Evolutionary conservation across 1,139 yeast genomes (phyloP), one percentile per base, ranked within the genome.

Genomic region (Meyerozyma elateridarum): DNA sequence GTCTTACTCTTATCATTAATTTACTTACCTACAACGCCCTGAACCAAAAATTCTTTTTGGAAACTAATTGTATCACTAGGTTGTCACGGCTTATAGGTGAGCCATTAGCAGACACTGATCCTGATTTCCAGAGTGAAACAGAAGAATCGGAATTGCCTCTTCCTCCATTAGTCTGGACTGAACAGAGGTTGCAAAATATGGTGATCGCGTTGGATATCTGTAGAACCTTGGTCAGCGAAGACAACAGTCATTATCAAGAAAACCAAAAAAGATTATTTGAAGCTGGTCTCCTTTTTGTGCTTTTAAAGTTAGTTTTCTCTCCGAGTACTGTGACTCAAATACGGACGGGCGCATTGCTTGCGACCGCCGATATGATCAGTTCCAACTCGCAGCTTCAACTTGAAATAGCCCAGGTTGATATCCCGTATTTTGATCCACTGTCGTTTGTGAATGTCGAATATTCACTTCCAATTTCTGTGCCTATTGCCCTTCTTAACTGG

Each of bases 351-450:
- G 84, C 96, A 0, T 64, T 91, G 29, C 59, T 79, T 8, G 76
- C 95, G 0, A 77, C 85, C 2, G 89, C 93, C 2, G 91, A 83
- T 44, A 64, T 89, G 24, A 80, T 91, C 4, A 62, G 77, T 38
- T 72, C 78, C 24, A 80, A 85, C 52, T 54, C 70, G 9, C 70
- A 63, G 7, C 68, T 83, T 22, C 96, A 88, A 54, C 61, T 61
- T 15, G 76, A 76, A 40, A 81, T 91, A 48, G 70, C 88, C 3
- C 78, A 77, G 36, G 79, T 89, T 15, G 97, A 91, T 52, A 96
- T 91, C 5, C 98, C 98, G 0, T 85, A 80, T 49, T 64, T 88
- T 38, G 96, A 88, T 50, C 88, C 96, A 6, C 71, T 85, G n/a
- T 56, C 82, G 38, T 85, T 87, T 1, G 48, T 68, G 4, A 70